Conservation (phyloP, 2,329 filamentous ascomycete species). For the Pleurostoma richardsiae region DNA sequence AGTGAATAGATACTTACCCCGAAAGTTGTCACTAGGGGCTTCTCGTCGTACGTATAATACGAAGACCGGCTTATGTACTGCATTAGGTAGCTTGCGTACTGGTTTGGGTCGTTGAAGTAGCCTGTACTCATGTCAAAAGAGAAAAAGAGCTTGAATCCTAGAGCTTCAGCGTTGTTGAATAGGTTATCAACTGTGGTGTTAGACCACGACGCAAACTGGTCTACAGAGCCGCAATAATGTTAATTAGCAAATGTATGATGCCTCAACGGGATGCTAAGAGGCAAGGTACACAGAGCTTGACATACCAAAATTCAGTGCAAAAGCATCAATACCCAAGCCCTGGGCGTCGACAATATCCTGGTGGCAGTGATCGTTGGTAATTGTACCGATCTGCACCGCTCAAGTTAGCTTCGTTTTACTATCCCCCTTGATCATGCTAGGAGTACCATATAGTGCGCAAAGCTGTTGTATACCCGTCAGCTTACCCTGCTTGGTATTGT, state of each 20-base stretch:
- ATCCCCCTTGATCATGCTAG: no score
- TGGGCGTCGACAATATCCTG: slow-evolving; percentile 11
- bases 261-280: no score
- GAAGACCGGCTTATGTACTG: slow-evolving; percentile 13
- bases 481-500: not conserved
- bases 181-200: slow-evolving; percentile 12
- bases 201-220: slow-evolving; percentile 16
- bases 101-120: slow-evolving; percentile 13
- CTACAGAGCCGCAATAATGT: not conserved
- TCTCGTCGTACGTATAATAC: slow-evolving; percentile 19
- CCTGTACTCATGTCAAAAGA: slow-evolving; percentile 22
- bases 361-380: slow-evolving; percentile 7
- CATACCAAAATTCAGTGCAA: slow-evolving; percentile 22
- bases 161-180: slow-evolving; percentile 19
- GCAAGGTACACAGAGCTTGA: not conserved
- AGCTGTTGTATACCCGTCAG: not conserved
- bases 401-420: not conserved
- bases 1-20: not conserved
- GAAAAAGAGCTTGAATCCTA: slow-evolving; percentile 25
- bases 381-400: slow-evolving; percentile 9
- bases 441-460: not conserved
- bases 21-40: slow-evolving; percentile 6
- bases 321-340: slow-evolving; percentile 21
- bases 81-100: slow-evolving; percentile 17
- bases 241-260: slow-evolving; percentile 3